Conservation (phyloP, 805 yeast species). For the Wilhelminamyces savonicus region DNA sequence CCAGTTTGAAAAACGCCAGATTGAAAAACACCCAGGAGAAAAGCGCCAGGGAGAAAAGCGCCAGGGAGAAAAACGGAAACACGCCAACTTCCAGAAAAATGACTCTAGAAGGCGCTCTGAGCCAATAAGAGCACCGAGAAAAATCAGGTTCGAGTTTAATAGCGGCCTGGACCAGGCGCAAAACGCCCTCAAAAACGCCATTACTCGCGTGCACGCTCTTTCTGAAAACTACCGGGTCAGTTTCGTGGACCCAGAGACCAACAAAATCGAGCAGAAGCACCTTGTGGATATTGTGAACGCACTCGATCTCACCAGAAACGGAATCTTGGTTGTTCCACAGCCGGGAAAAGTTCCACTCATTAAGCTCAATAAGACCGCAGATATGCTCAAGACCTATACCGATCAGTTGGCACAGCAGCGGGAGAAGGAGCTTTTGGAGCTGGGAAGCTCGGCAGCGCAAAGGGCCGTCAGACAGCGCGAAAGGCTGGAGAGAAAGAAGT, state of each 20-base stretch:
- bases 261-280: constrained; percentile 13
- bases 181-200: constrained; percentile 14
- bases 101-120: no score
- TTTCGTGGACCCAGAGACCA: constrained; percentile 17
- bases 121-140: no score
- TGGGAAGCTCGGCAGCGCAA: constrained; percentile 28
- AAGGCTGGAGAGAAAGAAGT: constrained; percentile 29
- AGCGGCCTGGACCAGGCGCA: constrained; percentile 18
- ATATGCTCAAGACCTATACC: constrained; percentile 27
- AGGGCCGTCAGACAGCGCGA: constrained; percentile 20
- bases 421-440: constrained; percentile 23
- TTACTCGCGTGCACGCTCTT: constrained; percentile 9
- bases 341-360: constrained; percentile 18
- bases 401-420: constrained; percentile 25
- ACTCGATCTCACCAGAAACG: constrained; percentile 18
- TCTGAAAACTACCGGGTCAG: constrained; percentile 17
- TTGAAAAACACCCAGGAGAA: no score
- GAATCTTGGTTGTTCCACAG: constrained; percentile 16
- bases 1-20: no score
- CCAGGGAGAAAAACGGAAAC: no score
- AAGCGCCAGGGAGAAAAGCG: no score
- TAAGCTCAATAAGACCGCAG: constrained; percentile 16
- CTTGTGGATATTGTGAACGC: constrained; percentile 28
- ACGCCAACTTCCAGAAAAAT: no score
- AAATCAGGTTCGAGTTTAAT: constrained; percentile 9